Conservation (phyloP, 2,329 filamentous ascomycete species). For the Xylariales sp. region DNA sequence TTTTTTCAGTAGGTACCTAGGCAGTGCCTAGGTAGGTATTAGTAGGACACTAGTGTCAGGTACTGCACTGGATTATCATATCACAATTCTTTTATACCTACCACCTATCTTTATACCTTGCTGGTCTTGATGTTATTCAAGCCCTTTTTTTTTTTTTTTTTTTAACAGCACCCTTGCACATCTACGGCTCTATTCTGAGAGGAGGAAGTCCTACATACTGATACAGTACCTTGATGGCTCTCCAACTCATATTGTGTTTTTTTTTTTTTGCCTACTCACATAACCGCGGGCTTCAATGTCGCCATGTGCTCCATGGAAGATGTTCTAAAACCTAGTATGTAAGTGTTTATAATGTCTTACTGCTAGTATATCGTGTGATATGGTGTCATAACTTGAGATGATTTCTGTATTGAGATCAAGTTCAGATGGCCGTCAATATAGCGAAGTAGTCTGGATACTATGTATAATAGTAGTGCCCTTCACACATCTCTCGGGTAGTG, state of each 20-base stretch:
- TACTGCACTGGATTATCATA: too few species aligned
- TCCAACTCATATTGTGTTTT: too few species aligned
- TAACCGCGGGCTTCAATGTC: background rate
- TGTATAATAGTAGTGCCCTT: too few species aligned
- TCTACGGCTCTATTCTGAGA: too few species aligned
- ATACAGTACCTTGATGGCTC: too few species aligned
- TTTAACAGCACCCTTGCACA: too few species aligned
- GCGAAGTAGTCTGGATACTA: too few species aligned
- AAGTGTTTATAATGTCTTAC: conserved; percentile 24
- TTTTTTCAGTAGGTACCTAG: too few species aligned
- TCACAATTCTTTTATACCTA: too few species aligned
- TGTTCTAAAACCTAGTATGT: conserved; percentile 10
- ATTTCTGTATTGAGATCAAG: conserved; percentile 7
- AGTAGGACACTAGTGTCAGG: too few species aligned
- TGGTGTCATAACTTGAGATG: conserved; percentile 31
- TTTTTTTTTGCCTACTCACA: background rate
- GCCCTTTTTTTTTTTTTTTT: background rate
- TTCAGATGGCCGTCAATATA: background rate
- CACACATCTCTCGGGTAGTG: background rate
- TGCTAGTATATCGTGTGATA: conserved; percentile 31
- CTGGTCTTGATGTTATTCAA: background rate
- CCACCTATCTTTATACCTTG: background rate
- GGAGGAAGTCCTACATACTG: too few species aligned
- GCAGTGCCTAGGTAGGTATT: too few species aligned
- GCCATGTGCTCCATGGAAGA: conserved; percentile 20